These are phyloP conservation scores for Eudorina sp. DNA, from an alignment of 139 green algal genomes.

Conservation along the genomic window DNA sequence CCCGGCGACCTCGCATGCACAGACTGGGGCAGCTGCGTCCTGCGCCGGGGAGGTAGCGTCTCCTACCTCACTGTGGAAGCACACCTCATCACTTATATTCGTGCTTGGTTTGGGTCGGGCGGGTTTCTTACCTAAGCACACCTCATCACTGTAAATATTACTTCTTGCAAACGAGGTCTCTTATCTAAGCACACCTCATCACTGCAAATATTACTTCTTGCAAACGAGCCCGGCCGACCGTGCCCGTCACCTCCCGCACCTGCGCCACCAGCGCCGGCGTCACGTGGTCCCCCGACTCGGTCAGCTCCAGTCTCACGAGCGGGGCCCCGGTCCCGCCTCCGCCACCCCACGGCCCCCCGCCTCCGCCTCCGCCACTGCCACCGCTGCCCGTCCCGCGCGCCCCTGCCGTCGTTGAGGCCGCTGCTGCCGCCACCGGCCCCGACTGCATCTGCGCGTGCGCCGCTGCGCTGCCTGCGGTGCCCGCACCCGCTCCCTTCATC, in stretches of 20 bases:
- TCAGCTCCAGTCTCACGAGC: slow-evolving; percentile 22
- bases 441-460: background rate
- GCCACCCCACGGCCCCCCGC: background rate
- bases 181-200: too few relatives aligned
- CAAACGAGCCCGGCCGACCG: too few relatives aligned
- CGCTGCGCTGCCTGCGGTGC: background rate
- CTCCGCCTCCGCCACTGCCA: background rate
- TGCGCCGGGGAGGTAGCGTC: too few relatives aligned
- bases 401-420: background rate
- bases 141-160: too few relatives aligned
- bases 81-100: too few relatives aligned
- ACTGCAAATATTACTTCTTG: too few relatives aligned
- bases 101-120: too few relatives aligned
- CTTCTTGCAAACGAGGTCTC: background rate
- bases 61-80: too few relatives aligned
- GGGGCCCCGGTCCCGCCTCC: background rate
- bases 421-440: background rate
- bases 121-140: too few relatives aligned
- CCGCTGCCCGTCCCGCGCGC: background rate
- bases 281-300: background rate
- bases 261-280: slow-evolving; percentile 39
- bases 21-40: too few relatives aligned
- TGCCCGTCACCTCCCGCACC: slow-evolving; percentile 12
- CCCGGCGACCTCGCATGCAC: too few relatives aligned
- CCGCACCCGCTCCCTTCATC: background rate